Evolutionary conservation across 1,284 basidiomycete species (phyloP).

Genomic region (Stygiomarasmius scandens): DNA sequence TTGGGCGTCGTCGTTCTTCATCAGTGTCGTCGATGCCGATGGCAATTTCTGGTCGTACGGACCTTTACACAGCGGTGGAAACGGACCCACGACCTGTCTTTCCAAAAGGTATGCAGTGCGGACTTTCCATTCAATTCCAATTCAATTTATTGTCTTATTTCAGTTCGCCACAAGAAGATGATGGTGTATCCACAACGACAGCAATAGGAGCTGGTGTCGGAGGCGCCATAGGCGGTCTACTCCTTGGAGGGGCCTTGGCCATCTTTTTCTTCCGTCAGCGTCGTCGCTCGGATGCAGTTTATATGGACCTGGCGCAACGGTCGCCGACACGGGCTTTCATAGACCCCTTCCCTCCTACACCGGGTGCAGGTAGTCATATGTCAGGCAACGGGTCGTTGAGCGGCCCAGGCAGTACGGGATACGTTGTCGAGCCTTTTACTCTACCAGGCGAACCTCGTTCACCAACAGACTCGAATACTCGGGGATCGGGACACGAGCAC

Average conservation of each 20-base stretch:
- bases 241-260: background rate
- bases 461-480: background rate
- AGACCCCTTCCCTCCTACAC: conserved; percentile 25
- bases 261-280: conserved; percentile 33
- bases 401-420: conserved; percentile 25
- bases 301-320: background rate
- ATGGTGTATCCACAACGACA: background rate
- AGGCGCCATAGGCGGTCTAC: conserved; percentile 1
- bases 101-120: conserved; percentile 18
- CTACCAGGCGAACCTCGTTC: conserved; percentile 32
- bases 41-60: conserved; percentile 59
- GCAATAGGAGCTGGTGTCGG: conserved; percentile 1
- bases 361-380: conserved; percentile 20
- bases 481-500: conserved; percentile 1
- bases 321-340: conserved; percentile 2
- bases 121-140: background rate
- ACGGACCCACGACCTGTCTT: conserved; percentile 38
- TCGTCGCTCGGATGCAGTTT: conserved; percentile 17
- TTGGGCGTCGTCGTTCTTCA: conserved; percentile 58
- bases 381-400: conserved; percentile 19
- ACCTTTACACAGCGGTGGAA: conserved; percentile 50
- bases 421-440: conserved; percentile 50
- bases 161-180: background rate
- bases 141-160: background rate
- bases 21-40: conserved; percentile 53